Conservation (phyloP, 768 basidiomycete genomes). For the Butyriboletus loyo region DNA sequence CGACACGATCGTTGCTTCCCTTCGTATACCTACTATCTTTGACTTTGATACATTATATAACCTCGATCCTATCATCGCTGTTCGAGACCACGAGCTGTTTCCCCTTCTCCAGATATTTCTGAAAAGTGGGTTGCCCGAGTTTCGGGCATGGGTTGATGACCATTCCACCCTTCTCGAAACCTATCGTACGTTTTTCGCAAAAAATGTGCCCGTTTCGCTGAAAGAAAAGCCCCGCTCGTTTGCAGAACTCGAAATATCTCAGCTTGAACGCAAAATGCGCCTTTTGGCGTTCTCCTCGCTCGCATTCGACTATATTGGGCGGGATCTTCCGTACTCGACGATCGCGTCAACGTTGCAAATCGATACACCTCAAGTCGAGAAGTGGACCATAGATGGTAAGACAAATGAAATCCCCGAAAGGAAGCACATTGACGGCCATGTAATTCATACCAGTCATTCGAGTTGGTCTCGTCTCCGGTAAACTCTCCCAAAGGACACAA, state of each 20-base stretch:
- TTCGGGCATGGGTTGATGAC: slow-evolving; percentile 54
- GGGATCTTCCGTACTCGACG: slow-evolving; percentile 65
- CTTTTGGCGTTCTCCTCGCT: slow-evolving; percentile 74
- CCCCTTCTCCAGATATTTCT: slow-evolving; percentile 75
- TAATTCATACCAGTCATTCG: slow-evolving; percentile 60
- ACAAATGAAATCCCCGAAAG: background rate
- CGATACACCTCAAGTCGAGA: slow-evolving; percentile 65
- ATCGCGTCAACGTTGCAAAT: slow-evolving; percentile 69
- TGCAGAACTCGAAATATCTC: slow-evolving; percentile 52
- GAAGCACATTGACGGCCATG: background rate
- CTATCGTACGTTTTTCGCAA: slow-evolving; percentile 45
- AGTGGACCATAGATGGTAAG: slow-evolving; percentile 84
- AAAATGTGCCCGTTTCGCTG: background rate
- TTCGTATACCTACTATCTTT: slow-evolving; percentile 65
- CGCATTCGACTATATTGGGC: slow-evolving; percentile 73
- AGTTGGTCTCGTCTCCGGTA: slow-evolving; percentile 72
- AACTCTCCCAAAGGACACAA: slow-evolving; percentile 78
- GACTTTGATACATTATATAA: slow-evolving; percentile 82
- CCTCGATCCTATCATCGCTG: slow-evolving; percentile 63
- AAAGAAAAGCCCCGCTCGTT: background rate
- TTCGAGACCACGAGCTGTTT: slow-evolving; percentile 70
- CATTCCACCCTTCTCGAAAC: slow-evolving; percentile 50
- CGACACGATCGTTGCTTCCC: slow-evolving; percentile 58
- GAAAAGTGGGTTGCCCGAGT: slow-evolving; percentile 58
- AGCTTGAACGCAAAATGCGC: slow-evolving; percentile 76